Base-by-base conservation (phyloP, 169 alveolate species). In the Ichthyophthirius multifiliis region DNA sequence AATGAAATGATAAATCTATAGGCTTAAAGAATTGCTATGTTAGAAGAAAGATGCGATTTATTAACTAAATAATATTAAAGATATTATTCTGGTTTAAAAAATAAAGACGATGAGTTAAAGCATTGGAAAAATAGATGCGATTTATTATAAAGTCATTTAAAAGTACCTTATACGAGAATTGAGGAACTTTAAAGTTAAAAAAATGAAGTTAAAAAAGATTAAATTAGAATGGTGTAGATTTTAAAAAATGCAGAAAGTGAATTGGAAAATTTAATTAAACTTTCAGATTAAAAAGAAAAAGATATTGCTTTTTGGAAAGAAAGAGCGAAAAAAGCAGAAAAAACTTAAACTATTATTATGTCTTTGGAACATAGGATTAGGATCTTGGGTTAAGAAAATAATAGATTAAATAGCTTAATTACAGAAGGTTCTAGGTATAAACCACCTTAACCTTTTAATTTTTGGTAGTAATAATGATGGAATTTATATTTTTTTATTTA, bases 241-340 rank as follows among this genome's bases (percentile, higher is more conserved):
- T 1, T 55, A 13, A 16, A 39, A 13, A 55, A 39, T 55, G 71
- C 43, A 12, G 23, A 27, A 9, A 39, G 31, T 3, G 71, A 55
- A 23, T 55, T 55, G 13, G 39, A 55, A 27, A 39, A 34, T 55
- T 39, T 55, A 4, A 55, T 39, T 20, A 39, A 34, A 4, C 13
- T 55, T 27, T 27, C 23, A 23, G 18, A 16, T 27, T 55, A 55
- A 39, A 55, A 55, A 6, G 7, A 27, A 55, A 20, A 34, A 15
- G 71, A 55, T 27, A 55, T 55, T 27, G 31, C 23, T 27, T 55
- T 55, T 39, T 55, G 71, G 71, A 55, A 55, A n/a, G 71, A 55
- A 55, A 55, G 71, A 55, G 71, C 71, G 13, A 55, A 55, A 55
- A 55, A 55, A 39, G 71, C 71, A 27, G 71, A 55, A 55, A 55